These are phyloP conservation scores for Hyphodiscus hymeniophilus DNA, from an alignment of 495 filamentous ascomycete genomes.

Conservation along the genomic window DNA sequence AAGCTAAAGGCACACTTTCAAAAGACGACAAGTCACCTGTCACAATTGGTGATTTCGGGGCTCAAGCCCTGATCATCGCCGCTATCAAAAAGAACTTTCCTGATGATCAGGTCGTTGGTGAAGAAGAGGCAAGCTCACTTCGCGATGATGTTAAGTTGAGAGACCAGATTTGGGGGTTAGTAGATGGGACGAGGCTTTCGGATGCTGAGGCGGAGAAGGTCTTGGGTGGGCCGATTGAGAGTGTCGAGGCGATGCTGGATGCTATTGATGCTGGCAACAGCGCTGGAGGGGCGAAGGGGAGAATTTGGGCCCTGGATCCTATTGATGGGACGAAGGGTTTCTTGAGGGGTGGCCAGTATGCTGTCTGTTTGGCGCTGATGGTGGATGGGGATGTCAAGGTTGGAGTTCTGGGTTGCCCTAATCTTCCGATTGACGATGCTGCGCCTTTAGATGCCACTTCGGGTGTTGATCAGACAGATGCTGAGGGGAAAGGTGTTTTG, in stretches of 20 bases:
- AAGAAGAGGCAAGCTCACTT: slow-evolving; percentile 81
- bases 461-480: slow-evolving; percentile 58
- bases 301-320: slow-evolving; percentile 95
- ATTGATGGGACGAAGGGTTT: slow-evolving; percentile 98
- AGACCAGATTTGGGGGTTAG: slow-evolving; percentile 74
- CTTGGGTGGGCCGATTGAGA: slow-evolving; percentile 65
- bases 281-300: slow-evolving; percentile 66
- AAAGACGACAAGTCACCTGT: slow-evolving; percentile 96
- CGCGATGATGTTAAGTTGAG: slow-evolving; percentile 57
- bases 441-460: slow-evolving; percentile 57
- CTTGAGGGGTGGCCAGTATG: slow-evolving; percentile 94
- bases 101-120: slow-evolving; percentile 81
- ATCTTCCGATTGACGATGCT: slow-evolving; percentile 76
- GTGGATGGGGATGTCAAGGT: slow-evolving; percentile 93
- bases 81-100: slow-evolving; percentile 88
- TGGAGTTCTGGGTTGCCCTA: slow-evolving; percentile 89
- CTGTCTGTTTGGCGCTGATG: slow-evolving; percentile 85
- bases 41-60: slow-evolving; percentile 95
- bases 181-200: slow-evolving; percentile 61
- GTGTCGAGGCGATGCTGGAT: slow-evolving; percentile 69
- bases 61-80: slow-evolving; percentile 89
- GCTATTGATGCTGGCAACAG: slow-evolving; percentile 80
- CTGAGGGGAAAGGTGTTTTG: slow-evolving; percentile 66
- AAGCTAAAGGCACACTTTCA: slow-evolving; percentile 84
- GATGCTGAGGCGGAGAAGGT: slow-evolving; percentile 51